These are phyloP conservation scores for Rhynchospora breviuscula DNA, from an alignment of 176 grass and related monocot genomes.

Conservation along the genomic window DNA sequence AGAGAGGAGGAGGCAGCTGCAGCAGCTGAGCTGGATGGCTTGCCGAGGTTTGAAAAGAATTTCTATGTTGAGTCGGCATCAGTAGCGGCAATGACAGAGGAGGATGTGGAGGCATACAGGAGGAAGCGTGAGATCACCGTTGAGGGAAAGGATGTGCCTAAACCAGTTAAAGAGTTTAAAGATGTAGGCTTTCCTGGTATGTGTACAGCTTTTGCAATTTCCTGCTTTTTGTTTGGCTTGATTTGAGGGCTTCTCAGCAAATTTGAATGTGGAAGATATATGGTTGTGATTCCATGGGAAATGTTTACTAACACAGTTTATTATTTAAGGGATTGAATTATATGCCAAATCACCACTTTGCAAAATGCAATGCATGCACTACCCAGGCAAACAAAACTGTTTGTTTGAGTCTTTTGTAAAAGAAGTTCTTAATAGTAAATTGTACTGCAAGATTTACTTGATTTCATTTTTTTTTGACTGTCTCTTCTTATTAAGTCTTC, in stretches of 20 bases:
- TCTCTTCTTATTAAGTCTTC: neutral
- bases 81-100: slow-evolving; percentile 60
- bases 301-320: neutral
- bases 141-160: slow-evolving; percentile 77
- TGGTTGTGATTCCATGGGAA: neutral
- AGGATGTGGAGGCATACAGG: slow-evolving; percentile 77
- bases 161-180: slow-evolving; percentile 60
- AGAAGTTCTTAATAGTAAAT: neutral
- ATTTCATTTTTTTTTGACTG: slow-evolving; percentile 3
- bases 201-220: neutral
- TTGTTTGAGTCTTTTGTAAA: neutral
- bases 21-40: slow-evolving; percentile 62
- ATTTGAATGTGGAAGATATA: slow-evolving; percentile 14
- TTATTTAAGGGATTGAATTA: neutral
- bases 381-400: neutral
- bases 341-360: neutral
- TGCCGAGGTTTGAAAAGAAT: slow-evolving; percentile 91
- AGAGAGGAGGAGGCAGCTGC: slow-evolving; percentile 32
- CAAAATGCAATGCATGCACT: neutral
- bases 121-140: slow-evolving; percentile 71
- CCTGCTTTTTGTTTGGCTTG: neutral
- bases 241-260: neutral
- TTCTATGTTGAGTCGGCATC: slow-evolving; percentile 81
- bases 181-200: slow-evolving; percentile 83
- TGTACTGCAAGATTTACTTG: neutral